phyloP scores from a whole-genome alignment of 2,329 filamentous ascomycete species.

The Madurella fahalii region DNA sequence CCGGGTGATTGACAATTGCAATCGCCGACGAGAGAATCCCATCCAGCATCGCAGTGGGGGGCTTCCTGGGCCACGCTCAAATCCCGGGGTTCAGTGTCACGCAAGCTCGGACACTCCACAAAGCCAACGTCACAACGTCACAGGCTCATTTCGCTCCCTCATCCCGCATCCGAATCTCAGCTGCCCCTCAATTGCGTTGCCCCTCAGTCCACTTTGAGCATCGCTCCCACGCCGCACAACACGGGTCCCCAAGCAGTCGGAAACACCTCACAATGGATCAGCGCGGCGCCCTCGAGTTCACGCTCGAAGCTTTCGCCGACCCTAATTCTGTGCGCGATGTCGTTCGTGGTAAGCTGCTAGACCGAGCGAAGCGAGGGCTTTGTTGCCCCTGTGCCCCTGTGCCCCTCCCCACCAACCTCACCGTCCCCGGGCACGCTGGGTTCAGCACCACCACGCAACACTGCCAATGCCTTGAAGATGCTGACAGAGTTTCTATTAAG shows the following conservation, averaged over 20 bases:
- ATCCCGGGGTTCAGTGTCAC: not conserved
- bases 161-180: not conserved
- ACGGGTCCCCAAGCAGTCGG: not conserved
- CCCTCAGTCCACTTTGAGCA: constrained; percentile 9
- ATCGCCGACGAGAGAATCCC: too few species aligned
- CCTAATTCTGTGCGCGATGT: constrained; percentile 86
- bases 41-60: too few species aligned
- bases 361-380: constrained; percentile 4
- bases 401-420: constrained; percentile 11
- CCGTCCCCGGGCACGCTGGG: not conserved
- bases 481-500: constrained; percentile 41
- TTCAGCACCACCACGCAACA: constrained; percentile 3
- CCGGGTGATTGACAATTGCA: too few species aligned
- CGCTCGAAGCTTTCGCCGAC: constrained; percentile 90
- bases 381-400: constrained; percentile 1
- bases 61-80: not conserved
- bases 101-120: not conserved
- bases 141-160: constrained; percentile 3
- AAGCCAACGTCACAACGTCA: constrained; percentile 10
- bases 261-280: constrained; percentile 40
- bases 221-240: not conserved
- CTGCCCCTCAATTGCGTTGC: constrained; percentile 17
- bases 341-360: constrained; percentile 66
- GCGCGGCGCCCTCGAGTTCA: constrained; percentile 73
- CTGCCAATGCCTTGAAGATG: not conserved